Conservation (phyloP, 2,329 filamentous ascomycete species). For the Curvularia spicifera region DNA sequence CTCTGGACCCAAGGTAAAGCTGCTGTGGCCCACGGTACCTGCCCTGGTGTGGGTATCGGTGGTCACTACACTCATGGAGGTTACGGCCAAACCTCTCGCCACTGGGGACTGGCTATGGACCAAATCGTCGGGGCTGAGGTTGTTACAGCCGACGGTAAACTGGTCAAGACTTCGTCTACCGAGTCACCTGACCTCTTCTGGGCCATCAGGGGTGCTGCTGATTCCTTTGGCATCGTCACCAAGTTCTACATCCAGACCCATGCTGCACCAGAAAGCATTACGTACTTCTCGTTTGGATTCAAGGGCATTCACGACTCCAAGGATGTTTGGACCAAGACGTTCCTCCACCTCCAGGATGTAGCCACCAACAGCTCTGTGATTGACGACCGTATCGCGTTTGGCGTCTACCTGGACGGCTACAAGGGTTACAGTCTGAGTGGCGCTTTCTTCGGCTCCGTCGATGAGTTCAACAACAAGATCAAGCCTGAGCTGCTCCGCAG, state of each 20-base stretch:
- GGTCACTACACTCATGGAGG: slow-evolving; percentile 48
- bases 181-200: slow-evolving; percentile 52
- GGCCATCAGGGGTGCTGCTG: slow-evolving; percentile 52
- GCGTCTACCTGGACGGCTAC: slow-evolving; percentile 50
- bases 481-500: slow-evolving; percentile 50
- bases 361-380: slow-evolving; percentile 50
- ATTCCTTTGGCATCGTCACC: slow-evolving; percentile 51
- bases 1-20: slow-evolving; percentile 45
- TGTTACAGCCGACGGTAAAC: slow-evolving; percentile 50
- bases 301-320: slow-evolving; percentile 36
- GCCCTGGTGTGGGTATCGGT: slow-evolving; percentile 54
- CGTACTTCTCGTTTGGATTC: slow-evolving; percentile 39
- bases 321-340: slow-evolving; percentile 45
- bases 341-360: slow-evolving; percentile 52
- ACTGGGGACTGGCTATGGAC: slow-evolving; percentile 48
- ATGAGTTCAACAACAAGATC: slow-evolving; percentile 49
- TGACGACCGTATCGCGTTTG: slow-evolving; percentile 51
- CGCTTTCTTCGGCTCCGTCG: slow-evolving; percentile 49
- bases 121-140: slow-evolving; percentile 45
- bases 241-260: slow-evolving; percentile 47
- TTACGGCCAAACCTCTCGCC: slow-evolving; percentile 45
- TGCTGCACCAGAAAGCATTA: slow-evolving; percentile 36
- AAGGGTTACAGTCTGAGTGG: slow-evolving; percentile 48
- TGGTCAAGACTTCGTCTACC: slow-evolving; percentile 44
- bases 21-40: slow-evolving; percentile 61